These are phyloP conservation scores for Talaromyces nanjingensis DNA, from an alignment of 495 filamentous ascomycete species.

Conservation along the genomic window DNA sequence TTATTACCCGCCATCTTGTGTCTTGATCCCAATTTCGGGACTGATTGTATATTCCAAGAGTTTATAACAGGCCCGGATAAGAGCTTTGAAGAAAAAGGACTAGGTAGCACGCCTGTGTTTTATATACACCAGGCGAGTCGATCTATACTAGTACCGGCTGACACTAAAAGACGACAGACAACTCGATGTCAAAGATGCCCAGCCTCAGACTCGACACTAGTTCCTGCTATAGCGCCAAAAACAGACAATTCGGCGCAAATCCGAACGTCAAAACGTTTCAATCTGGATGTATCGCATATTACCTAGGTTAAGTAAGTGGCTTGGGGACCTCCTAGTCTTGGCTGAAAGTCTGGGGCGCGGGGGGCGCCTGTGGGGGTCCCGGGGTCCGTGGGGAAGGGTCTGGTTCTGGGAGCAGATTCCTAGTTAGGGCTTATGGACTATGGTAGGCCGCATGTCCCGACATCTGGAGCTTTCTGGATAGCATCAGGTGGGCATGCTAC, in stretches of 20 bases:
- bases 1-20: conserved; percentile 21
- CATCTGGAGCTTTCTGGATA: background rate
- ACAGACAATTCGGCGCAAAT: background rate
- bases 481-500: background rate
- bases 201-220: background rate
- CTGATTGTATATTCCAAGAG: background rate
- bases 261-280: background rate
- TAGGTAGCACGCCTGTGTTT: background rate
- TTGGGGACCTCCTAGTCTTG: background rate
- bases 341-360: background rate
- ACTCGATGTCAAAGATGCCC: background rate
- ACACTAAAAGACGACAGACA: background rate
- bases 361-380: background rate
- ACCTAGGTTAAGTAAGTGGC: background rate
- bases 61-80: background rate
- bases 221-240: background rate
- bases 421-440: background rate
- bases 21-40: background rate
- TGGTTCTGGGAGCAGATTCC: background rate
- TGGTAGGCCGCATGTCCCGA: background rate
- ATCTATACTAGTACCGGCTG: background rate
- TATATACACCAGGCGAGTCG: background rate
- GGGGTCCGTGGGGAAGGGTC: background rate
- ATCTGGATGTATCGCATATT: background rate
- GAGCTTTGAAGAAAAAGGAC: background rate